Conservation (phyloP, 1,139 yeast genomes). For the Blastobotrys illinoisensis region DNA sequence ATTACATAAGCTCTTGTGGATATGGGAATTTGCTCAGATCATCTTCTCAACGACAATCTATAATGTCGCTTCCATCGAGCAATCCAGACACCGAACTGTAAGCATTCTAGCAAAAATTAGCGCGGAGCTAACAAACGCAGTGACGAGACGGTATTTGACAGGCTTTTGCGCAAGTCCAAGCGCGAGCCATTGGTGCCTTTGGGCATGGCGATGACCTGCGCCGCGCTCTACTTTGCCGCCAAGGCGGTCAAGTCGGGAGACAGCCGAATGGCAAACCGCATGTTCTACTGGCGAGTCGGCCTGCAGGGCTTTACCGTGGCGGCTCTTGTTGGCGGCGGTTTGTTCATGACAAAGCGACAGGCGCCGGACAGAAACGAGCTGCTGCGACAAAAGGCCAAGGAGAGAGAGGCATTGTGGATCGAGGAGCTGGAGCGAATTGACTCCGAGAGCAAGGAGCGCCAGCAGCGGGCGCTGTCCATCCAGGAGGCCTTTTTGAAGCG, state of each 20-base stretch:
- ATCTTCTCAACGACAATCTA: neutral
- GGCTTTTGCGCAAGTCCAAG: conserved; percentile 30
- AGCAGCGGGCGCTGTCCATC: conserved; percentile 22
- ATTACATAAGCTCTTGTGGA: neutral
- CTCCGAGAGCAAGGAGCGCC: conserved; percentile 50
- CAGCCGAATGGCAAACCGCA: conserved; percentile 68
- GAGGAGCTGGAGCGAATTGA: conserved; percentile 88
- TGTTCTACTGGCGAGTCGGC: conserved; percentile 86
- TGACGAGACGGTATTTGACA: conserved; percentile 23
- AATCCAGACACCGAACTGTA: conserved; percentile 4
- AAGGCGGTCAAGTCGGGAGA: conserved; percentile 69
- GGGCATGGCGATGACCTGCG: conserved; percentile 72
- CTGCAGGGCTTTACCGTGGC: conserved; percentile 77
- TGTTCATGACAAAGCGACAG: conserved; percentile 53
- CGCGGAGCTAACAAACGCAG: neutral
- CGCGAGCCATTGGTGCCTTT: conserved; percentile 53
- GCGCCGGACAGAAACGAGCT: conserved; percentile 57
- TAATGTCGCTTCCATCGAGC: conserved; percentile 7
- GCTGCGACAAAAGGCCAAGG: conserved; percentile 70
- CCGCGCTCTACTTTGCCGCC: conserved; percentile 76
- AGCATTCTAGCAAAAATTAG: neutral
- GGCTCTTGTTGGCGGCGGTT: conserved; percentile 78
- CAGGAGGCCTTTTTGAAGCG: conserved; percentile 15
- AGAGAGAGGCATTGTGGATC: conserved; percentile 83
- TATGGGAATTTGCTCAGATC: neutral